Percentiles rank a stretch among this genome's conserved stretches.
Conservation (phyloP, 306 rosid genomes). For the Prosopis cineraria region DNA sequence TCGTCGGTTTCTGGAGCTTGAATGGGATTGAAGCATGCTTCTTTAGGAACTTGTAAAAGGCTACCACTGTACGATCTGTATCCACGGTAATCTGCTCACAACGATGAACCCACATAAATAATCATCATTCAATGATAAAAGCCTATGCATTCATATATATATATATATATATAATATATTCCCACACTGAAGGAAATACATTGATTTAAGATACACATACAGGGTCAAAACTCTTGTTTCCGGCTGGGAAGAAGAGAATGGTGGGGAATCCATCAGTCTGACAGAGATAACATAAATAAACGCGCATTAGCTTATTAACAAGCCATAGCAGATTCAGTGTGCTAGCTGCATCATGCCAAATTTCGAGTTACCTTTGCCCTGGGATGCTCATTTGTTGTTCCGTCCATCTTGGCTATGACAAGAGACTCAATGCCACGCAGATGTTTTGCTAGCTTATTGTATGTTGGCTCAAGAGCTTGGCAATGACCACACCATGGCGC, state of each 20-base stretch:
- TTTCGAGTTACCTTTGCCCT: constrained; percentile 75
- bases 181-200: neutral
- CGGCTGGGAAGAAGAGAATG: constrained; percentile 53
- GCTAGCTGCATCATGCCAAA: constrained; percentile 23
- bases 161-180: too few relatives aligned
- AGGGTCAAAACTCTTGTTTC: constrained; percentile 48
- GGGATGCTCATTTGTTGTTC: constrained; percentile 97
- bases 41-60: constrained; percentile 89
- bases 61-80: constrained; percentile 88
- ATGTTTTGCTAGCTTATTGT: constrained; percentile 94
- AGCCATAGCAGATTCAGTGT: constrained; percentile 34
- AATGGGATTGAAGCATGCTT: constrained; percentile 92
- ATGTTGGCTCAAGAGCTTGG: constrained; percentile 93
- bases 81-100: constrained; percentile 78
- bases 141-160: neutral
- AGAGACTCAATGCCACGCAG: constrained; percentile 80
- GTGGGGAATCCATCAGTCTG: constrained; percentile 58
- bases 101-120: constrained; percentile 30
- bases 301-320: neutral
- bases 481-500: constrained; percentile 99
- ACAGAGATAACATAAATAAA: constrained; percentile 21
- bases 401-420: constrained; percentile 98
- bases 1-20: constrained; percentile 88
- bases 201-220: constrained; percentile 33
- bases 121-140: neutral